Evolutionary conservation across 345 rosid genomes (phyloP).

Genomic region (Corymbia maculata): DNA sequence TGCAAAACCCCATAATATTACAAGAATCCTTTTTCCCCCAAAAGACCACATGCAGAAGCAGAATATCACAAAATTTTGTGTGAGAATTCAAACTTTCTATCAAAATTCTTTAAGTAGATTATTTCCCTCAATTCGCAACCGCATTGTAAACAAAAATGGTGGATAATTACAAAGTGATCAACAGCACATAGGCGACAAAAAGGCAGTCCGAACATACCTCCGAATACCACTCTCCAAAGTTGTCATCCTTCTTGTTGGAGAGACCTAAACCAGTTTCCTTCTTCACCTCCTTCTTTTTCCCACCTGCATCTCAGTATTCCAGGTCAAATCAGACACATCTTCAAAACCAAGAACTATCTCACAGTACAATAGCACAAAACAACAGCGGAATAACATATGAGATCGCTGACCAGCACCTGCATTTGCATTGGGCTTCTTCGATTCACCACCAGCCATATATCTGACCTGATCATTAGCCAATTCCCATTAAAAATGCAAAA

Average conservation of each 20-base stretch:
- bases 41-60: neutral
- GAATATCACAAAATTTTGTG: neutral
- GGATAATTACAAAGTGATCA: neutral
- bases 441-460: constrained; percentile 21
- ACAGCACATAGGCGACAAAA: neutral
- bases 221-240: constrained; percentile 95
- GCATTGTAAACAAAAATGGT: neutral
- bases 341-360: neutral
- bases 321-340: neutral
- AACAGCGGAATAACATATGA: neutral
- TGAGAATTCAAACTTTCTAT: neutral
- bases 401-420: neutral
- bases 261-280: constrained; percentile 93
- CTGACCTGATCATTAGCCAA: neutral
- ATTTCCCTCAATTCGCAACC: neutral
- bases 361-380: neutral
- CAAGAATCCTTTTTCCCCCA: neutral
- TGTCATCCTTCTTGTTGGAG: constrained; percentile 68
- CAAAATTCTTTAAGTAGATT: neutral
- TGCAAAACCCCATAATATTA: neutral
- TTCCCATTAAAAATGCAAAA: neutral
- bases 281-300: constrained; percentile 93
- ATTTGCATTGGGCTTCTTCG: constrained; percentile 8
- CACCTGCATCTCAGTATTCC: constrained; percentile 13
- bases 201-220: constrained; percentile 37